Evolutionary conservation across 208 protist species (phyloP).

Genomic region (Trichomonas vaginalis): DNA sequence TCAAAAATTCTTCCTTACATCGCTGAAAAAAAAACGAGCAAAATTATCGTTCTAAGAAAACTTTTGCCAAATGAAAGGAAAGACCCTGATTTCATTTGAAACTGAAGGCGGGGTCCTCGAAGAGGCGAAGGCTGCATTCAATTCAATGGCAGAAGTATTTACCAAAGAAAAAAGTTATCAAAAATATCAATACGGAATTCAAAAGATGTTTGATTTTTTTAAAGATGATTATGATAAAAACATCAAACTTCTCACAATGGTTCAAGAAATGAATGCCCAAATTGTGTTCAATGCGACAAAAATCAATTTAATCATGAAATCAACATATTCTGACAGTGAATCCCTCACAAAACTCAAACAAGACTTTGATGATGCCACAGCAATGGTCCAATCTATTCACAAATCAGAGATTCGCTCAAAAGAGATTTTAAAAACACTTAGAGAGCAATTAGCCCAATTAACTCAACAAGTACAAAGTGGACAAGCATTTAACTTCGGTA

Average conservation of each 20-base stretch:
- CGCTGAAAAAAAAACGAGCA: not conserved
- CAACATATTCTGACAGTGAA: not conserved
- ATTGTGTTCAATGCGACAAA: not conserved
- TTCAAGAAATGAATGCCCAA: not conserved
- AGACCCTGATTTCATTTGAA: not conserved
- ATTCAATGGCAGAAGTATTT: not conserved
- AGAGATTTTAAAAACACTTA: not conserved
- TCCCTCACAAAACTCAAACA: not conserved
- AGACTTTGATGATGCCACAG: not conserved
- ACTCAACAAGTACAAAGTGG: not conserved
- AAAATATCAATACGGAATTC: not conserved
- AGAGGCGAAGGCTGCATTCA: not conserved
- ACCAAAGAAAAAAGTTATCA: not conserved
- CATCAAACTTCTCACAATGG: not conserved
- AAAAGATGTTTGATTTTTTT: not conserved
- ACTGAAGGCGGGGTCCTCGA: not conserved
- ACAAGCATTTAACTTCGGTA: not conserved
- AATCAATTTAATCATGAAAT: not conserved
- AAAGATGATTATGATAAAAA: not conserved
- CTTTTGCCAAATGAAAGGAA: not conserved
- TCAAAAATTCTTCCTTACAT: too few species aligned
- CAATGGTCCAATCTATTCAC: not conserved
- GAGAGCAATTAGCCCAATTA: not conserved
- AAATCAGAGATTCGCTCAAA: not conserved
- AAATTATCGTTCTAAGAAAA: not conserved